Conservation (phyloP, 345 rosid genomes). For the Geranium brycei region DNA sequence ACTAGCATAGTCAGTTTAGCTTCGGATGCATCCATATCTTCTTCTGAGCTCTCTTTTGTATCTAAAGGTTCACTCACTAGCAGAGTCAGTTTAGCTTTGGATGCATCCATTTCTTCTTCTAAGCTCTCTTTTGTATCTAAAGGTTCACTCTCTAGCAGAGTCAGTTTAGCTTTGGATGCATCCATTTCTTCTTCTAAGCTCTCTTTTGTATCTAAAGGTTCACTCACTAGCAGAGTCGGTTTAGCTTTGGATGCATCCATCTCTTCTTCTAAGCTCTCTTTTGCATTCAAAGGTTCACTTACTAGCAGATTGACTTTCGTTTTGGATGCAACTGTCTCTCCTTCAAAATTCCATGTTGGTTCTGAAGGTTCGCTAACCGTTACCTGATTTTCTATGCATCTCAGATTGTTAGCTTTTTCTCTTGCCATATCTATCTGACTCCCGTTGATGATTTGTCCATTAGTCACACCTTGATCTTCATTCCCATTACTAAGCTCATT, state of each 20-base stretch:
- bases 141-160: neutral
- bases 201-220: conserved; percentile 1
- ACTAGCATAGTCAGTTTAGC: no score
- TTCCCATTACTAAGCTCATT: conserved; percentile 12
- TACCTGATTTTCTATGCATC: conserved; percentile 13
- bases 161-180: neutral
- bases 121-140: neutral
- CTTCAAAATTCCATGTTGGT: conserved; percentile 2
- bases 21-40: no score
- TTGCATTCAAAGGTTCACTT: neutral
- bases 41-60: no score
- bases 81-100: neutral
- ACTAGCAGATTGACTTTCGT: neutral
- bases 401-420: conserved; percentile 16
- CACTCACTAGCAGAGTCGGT: neutral
- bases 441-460: conserved; percentile 20
- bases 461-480: conserved; percentile 17
- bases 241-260: neutral
- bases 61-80: no score
- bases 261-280: neutral
- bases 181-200: neutral
- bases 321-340: neutral
- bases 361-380: conserved; percentile 6
- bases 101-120: neutral
- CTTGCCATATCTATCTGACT: conserved; percentile 12